Base-by-base conservation (phyloP, 306 rosid genomes). In the Rosa rugosa region DNA sequence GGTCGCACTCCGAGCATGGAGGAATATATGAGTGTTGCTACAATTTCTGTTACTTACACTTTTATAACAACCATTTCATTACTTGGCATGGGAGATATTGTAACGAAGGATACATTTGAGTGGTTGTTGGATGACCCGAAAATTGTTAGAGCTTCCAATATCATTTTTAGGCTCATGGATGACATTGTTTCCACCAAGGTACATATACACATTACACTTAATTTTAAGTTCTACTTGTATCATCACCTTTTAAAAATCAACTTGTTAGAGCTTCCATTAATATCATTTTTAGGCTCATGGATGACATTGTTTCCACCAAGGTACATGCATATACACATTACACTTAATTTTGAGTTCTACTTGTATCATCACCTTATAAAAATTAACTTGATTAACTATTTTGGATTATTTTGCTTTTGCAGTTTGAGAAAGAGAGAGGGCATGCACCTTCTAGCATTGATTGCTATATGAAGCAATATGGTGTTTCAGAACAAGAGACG, bases 1-100 rank as follows among this genome's bases (percentile, higher is more conserved):
- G 72, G 50, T 5, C 60, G 75, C 66, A 63, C 25, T 1, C 88
- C 86, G 56, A 84, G 78, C 14, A 47, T 59, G 5, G 84, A 84
- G 1, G 86, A 86, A 51, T 88, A 88, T 40, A 45, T 80, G 18
- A 0, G 4, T 1, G 8, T 53, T 16, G 75, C 81, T 6, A 14
- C 25, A 23, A n/a, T 0, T 27, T 27, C 31, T 27, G 31, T 27
- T 27, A 27, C 31, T 27, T 27, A 27, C 31, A 1, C 31, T 27
- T 27, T 27, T 27, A 27, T 27, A 27, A 27, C 31, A 27, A 27
- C 31, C 31, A 27, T 27, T 27, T 27, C 31, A 27, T 27, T 27
- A 27, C 31, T 27, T 27, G 31, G 31, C 31, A 27, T 27, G 31
- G 31, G 31, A 27, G 31, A 27, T 27, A 27, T 27, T 27, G 31